Evolutionary conservation across 2,329 filamentous ascomycete species (phyloP).

Genomic region (Corinectria fuckeliana): DNA sequence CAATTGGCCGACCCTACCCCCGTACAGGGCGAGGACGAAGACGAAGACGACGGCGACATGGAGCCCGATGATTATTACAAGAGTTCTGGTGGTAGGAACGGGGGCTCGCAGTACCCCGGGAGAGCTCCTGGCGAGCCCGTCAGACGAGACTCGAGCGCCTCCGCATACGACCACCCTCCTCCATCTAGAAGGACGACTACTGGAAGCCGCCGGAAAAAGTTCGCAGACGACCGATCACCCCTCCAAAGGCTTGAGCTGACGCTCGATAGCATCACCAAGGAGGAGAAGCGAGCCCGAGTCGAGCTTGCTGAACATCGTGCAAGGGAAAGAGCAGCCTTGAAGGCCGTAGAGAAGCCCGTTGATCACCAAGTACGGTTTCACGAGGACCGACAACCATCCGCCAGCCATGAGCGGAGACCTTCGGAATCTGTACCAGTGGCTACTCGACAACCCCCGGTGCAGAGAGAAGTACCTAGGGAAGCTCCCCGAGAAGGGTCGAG

Average conservation of each 20-base stretch:
- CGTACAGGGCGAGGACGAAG: constrained; percentile 20
- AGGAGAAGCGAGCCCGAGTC: constrained; percentile 87
- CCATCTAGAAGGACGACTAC: constrained; percentile 49
- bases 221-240: constrained; percentile 85
- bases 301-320: constrained; percentile 80
- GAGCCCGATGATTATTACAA: constrained; percentile 36
- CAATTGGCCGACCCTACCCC: constrained; percentile 15
- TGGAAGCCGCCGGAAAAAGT: constrained; percentile 59
- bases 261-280: constrained; percentile 91
- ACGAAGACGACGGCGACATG: constrained; percentile 35
- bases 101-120: constrained; percentile 25
- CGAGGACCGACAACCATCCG: constrained; percentile 33
- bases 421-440: constrained; percentile 24
- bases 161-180: constrained; percentile 28
- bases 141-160: constrained; percentile 32
- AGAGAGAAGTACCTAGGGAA: constrained; percentile 25
- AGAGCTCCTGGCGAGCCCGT: constrained; percentile 30
- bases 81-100: constrained; percentile 27
- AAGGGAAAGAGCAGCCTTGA: constrained; percentile 63
- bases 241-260: constrained; percentile 92
- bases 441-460: constrained; percentile 18
- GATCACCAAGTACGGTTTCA: constrained; percentile 29
- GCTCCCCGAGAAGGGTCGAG: constrained; percentile 19
- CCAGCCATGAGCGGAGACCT: constrained; percentile 25
- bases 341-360: constrained; percentile 36